Evolutionary conservation across 2,329 filamentous ascomycete species (phyloP), one percentile per base, ranked within the genome.

Genomic region (Thielaviopsis populi): DNA sequence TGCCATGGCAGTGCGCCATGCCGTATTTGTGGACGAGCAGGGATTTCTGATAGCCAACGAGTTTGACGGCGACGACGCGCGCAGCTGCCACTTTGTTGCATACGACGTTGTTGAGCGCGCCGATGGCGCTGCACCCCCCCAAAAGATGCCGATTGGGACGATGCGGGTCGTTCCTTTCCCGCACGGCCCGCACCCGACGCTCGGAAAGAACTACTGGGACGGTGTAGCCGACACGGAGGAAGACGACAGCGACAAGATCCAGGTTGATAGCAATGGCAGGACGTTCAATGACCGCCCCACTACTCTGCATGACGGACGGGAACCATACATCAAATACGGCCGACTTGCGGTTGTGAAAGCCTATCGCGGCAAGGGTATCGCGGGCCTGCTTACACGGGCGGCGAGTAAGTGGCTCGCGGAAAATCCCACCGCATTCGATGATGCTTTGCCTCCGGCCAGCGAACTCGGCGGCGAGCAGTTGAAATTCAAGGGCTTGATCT

Each of bases 21-120:
- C 73, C 19, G 84, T 87, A 62, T 87, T 85, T 69, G 80, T 86
- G 27, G 43, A 74, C 7, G 84, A 86, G 69, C 84, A 87, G 69
- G 69, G 73, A 0, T 76, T 83, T 15, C 77, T 81, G 0, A 73
- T 83, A 0, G 83, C 87, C 43, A 82, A 84, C 68, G 91, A 97
- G 73, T 80, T 89, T 68, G 92, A 96, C 75, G 75, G 79, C 0
- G 90, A 96, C 71, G 92, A 97, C 72, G 68, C 80, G 0, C 82
- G 88, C 42, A 86, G 84, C 68, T 92, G 86, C 75, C 91, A 96
- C 74, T 96, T 89, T 88, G 86, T 96, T 37, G 78, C 86, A n/a
- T 96, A 95, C 73, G 83, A 83, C 59, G 84, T 80, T 17, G 74
- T 56, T 10, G 24, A 13, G 30, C 7, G n/a, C 1, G 24, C 27